phyloP scores from a whole-genome alignment of 2,329 filamentous ascomycete genomes.

The Venturiaceae sp. region DNA sequence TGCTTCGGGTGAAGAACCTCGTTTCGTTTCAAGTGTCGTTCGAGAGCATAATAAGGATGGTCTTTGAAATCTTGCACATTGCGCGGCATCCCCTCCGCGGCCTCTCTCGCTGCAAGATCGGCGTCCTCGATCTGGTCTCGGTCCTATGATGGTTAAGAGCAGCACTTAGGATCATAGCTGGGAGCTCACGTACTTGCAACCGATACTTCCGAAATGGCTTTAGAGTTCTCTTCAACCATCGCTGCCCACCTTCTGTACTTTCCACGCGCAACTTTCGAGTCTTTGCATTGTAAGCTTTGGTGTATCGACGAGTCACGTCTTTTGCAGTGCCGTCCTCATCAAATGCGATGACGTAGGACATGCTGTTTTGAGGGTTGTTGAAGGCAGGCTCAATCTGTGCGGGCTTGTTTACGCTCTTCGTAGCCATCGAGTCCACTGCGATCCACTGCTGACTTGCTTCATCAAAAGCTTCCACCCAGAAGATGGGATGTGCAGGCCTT shows the following conservation, averaged over 20 bases:
- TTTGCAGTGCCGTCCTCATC: slow-evolving; percentile 67
- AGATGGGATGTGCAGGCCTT: slow-evolving; percentile 73
- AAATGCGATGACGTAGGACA: slow-evolving; percentile 80
- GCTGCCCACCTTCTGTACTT: slow-evolving; percentile 41
- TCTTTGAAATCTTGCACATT: slow-evolving; percentile 31
- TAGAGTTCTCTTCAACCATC: slow-evolving; percentile 46
- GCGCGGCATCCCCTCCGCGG: slow-evolving; percentile 47
- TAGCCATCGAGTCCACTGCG: slow-evolving; percentile 75
- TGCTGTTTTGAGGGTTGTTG: slow-evolving; percentile 62
- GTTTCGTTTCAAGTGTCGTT: slow-evolving; percentile 72
- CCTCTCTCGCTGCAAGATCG: slow-evolving; percentile 61
- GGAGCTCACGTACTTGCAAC: neutral
- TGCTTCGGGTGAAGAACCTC: slow-evolving; percentile 70
- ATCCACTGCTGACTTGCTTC: slow-evolving; percentile 85
- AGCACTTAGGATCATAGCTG: too few relatives aligned
- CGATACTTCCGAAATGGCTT: slow-evolving; percentile 25
- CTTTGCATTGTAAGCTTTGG: slow-evolving; percentile 83
- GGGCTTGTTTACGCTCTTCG: slow-evolving; percentile 66
- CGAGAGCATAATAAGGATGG: slow-evolving; percentile 52
- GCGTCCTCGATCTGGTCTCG: slow-evolving; percentile 77
- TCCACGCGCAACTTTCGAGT: slow-evolving; percentile 78
- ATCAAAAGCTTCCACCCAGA: slow-evolving; percentile 92
- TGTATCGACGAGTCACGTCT: slow-evolving; percentile 83
- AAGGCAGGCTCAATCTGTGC: slow-evolving; percentile 73
- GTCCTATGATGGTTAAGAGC: slow-evolving; percentile 30